Base-by-base conservation (phyloP, 106 monocot species). In the Ottelia alismoides region DNA sequence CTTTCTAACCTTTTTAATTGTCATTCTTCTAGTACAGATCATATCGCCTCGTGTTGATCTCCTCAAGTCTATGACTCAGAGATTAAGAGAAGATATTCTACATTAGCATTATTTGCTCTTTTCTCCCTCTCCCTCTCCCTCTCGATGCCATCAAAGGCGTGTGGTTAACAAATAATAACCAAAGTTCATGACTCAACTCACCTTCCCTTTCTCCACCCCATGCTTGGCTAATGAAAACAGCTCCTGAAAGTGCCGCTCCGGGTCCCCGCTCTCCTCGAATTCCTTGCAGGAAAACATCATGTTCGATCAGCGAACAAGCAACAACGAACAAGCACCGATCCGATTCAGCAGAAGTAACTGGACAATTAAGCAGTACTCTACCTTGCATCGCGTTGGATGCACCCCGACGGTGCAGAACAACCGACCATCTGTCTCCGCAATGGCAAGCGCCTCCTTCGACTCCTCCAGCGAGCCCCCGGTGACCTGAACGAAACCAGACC, bases 361-460 rank as follows among this genome's bases (percentile, higher is more conserved):
- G 6, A 19, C n/a, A n/a, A 21, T 49, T 49, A 17, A n/a, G 0
- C 49, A 49, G 55, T 60, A 6, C 0, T 22, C 49, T 40, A 99
- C 98, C 80, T 80, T 77, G 83, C 90, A 99, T 73, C 98, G 82
- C 0, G 98, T 99, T 2, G 90, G 90, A 69, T 99, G 98, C 65
- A 99, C 98, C 20, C 98, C 98, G 40, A 99, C 90, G 0, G 90
- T 99, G 40, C 90, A 99, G 70, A 90, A 99, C 28, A 99, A 70
- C 45, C 98, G 58, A 99, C 98, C 98, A 53, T 99, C 98, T 1
- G 82, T 90, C 50, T 98, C 98, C 0, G 85, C 85, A 20, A 98
- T 98, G 14, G 76, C 64, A 20, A 98, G 71, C 2, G 98, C 98
- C 69, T 86, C 98, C 51, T 65, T 90, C 6, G 90, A 99, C 60